Evolutionary conservation across 495 filamentous ascomycete genomes (phyloP).

Genomic region (Trichoderma reesei): DNA sequence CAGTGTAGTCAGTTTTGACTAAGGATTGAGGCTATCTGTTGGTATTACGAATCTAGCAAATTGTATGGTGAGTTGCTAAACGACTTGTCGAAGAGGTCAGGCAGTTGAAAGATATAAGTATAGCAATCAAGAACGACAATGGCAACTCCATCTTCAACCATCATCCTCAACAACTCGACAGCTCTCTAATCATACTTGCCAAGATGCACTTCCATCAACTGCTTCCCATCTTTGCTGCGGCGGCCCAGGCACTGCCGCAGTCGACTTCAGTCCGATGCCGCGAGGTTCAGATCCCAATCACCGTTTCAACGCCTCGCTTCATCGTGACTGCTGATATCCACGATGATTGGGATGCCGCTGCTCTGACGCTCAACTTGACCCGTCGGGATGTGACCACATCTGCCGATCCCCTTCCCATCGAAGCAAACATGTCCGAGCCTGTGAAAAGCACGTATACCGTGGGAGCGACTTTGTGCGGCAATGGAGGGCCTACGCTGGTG

Average conservation of each 20-base stretch:
- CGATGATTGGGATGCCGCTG: constrained; percentile 21
- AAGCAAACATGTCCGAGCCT: constrained; percentile 12
- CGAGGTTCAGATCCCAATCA: constrained; percentile 18
- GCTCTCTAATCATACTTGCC: neutral
- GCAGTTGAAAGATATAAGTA: neutral
- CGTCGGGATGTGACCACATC: constrained; percentile 15
- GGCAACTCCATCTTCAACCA: neutral
- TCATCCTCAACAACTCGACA: neutral
- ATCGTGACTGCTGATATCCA: constrained; percentile 17
- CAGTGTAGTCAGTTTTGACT: neutral
- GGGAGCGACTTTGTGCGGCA: constrained; percentile 19
- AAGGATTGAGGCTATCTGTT: neutral
- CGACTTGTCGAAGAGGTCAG: neutral
- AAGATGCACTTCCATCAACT: neutral
- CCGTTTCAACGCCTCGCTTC: constrained; percentile 19
- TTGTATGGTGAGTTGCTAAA: neutral
- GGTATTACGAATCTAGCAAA: neutral
- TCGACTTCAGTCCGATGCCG: neutral
- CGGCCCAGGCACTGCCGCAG: neutral
- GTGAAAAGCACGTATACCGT: constrained; percentile 18
- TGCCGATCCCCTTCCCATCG: constrained; percentile 15
- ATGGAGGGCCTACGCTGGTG: constrained; percentile 17
- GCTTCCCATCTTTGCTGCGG: neutral
- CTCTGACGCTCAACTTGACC: constrained; percentile 19
- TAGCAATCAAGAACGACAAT: neutral